These are phyloP conservation scores for Colletotrichum sp. DNA, from an alignment of 2,329 filamentous ascomycete genomes.

Conservation along the genomic window DNA sequence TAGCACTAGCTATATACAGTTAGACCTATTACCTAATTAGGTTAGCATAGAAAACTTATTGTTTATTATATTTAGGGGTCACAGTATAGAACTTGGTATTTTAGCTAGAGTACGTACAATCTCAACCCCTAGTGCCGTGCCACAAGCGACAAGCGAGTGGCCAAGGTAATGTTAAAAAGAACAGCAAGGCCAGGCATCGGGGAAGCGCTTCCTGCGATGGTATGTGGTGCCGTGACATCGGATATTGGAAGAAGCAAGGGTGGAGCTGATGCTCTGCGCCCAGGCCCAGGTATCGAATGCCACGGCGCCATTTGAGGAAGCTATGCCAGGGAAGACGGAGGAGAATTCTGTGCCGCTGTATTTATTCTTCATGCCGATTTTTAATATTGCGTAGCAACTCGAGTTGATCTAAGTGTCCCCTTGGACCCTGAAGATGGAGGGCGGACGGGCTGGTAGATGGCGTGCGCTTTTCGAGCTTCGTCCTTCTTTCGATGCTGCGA, in stretches of 20 bases:
- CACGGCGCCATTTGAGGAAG: neutral
- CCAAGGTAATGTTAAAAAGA: neutral
- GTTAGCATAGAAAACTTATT: no score
- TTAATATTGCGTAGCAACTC: neutral
- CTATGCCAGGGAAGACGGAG: neutral
- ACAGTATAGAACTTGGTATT: no score
- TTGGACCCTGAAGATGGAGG: neutral
- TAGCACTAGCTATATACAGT: no score
- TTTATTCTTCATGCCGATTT: neutral
- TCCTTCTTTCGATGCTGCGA: neutral
- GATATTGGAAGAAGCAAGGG: conserved; percentile 15
- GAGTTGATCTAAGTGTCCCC: neutral
- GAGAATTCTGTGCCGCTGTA: neutral
- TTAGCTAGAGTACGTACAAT: no score
- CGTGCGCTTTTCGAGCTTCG: neutral
- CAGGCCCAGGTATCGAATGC: neutral
- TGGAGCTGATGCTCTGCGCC: neutral
- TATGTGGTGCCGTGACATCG: conserved; percentile 8
- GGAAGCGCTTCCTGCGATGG: conserved; percentile 16
- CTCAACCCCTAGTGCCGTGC: no score
- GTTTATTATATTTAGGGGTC: no score
- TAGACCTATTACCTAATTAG: no score
- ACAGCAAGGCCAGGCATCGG: neutral
- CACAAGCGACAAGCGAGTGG: neutral
- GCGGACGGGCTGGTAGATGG: neutral